These are phyloP conservation scores for Cynanchum wilfordii DNA, from an alignment of 257 asterid genomes.

Conservation along the genomic window DNA sequence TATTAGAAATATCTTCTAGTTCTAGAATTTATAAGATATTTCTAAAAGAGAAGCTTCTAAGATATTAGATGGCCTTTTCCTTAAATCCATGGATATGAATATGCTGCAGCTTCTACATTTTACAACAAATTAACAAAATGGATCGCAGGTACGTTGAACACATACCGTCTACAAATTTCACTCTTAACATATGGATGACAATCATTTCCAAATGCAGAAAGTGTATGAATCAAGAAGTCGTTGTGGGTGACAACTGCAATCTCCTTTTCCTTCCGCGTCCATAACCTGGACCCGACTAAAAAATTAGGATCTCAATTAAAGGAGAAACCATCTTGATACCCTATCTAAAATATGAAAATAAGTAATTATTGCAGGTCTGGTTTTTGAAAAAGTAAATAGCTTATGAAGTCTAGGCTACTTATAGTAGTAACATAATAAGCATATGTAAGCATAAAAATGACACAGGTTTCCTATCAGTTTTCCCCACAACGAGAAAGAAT, in stretches of 20 bases:
- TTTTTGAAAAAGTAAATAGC: neutral
- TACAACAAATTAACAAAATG: neutral
- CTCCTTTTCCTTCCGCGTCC: constrained; percentile 84
- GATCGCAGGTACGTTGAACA: neutral
- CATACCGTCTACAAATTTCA: constrained; percentile 79
- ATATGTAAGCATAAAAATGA: neutral
- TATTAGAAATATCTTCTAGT: no score
- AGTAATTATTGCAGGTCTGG: constrained; percentile 1
- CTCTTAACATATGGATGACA: constrained; percentile 65
- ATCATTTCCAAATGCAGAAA: constrained; percentile 61
- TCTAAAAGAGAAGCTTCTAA: neutral
- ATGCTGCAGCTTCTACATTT: neutral
- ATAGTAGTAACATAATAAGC: neutral
- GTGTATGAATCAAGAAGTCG: constrained; percentile 67
- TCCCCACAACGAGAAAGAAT: neutral
- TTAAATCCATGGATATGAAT: neutral
- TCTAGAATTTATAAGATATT: no score
- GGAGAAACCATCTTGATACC: neutral
- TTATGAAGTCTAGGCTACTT: neutral
- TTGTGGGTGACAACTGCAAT: constrained; percentile 89
- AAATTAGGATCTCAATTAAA: neutral
- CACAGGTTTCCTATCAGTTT: neutral
- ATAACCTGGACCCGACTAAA: constrained; percentile 51
- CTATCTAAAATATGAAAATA: neutral
- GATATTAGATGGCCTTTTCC: neutral